These are phyloP conservation scores for Flaveria robusta DNA, from an alignment of 129 eudicot species.

Conservation along the genomic window DNA sequence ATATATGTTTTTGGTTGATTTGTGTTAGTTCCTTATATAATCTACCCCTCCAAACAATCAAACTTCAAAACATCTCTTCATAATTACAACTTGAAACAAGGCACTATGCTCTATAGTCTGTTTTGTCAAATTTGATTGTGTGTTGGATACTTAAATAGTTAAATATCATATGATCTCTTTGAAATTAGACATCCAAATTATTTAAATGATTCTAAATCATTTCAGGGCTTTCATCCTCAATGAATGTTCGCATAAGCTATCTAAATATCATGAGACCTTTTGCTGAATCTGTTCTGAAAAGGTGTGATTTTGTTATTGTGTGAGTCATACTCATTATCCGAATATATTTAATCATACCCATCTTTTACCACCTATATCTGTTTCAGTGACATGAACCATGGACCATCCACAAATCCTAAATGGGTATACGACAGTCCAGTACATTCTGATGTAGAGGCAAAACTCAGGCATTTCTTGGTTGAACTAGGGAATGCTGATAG, in stretches of 20 bases:
- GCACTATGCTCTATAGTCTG: background rate
- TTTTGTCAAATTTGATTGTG: background rate
- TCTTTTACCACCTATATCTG: slow-evolving; percentile 9
- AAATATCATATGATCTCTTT: background rate
- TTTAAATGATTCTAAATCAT: slow-evolving; percentile 22
- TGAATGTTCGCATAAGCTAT: slow-evolving; percentile 80
- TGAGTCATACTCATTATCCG: background rate
- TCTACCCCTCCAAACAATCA: background rate
- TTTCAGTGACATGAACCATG: slow-evolving; percentile 69
- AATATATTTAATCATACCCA: background rate
- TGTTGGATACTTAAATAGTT: slow-evolving; percentile 2
- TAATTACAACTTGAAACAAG: background rate
- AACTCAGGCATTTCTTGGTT: slow-evolving; percentile 65
- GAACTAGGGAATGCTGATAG: slow-evolving; percentile 78
- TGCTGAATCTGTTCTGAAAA: slow-evolving; percentile 86
- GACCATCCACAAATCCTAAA: slow-evolving; percentile 58
- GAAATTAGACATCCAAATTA: background rate
- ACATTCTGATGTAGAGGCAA: slow-evolving; percentile 78
- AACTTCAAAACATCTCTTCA: background rate
- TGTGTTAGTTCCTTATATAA: background rate
- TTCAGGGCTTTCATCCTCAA: slow-evolving; percentile 92
- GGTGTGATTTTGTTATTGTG: slow-evolving; percentile 43
- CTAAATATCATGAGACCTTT: slow-evolving; percentile 93
- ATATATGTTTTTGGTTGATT: background rate
- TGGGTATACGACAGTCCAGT: slow-evolving; percentile 78